A percentile compares a stretch with the other conserved stretches of the same genome.
These are phyloP conservation scores for Aureobasidium leucospermi DNA, from an alignment of 2,329 filamentous ascomycete species.

Conservation along the genomic window DNA sequence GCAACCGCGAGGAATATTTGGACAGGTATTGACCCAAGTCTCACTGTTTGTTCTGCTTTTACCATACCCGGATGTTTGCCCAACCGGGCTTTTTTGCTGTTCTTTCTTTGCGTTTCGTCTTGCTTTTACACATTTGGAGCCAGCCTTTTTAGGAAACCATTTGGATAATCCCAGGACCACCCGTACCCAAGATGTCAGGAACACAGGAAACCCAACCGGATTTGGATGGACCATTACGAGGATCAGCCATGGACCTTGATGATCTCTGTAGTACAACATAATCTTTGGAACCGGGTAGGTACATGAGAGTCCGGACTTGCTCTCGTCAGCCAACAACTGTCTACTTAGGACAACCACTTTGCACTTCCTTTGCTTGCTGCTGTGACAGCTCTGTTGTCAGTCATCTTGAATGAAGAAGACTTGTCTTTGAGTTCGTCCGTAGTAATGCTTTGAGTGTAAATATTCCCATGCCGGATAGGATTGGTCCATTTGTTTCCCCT, in stretches of 20 bases:
- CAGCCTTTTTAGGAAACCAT: constrained; percentile 10
- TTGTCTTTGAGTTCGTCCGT: background rate
- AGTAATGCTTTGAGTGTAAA: background rate
- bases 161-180: constrained; percentile 11
- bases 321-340: background rate
- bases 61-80: constrained; percentile 17
- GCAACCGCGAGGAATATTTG: constrained; percentile 30
- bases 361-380: background rate
- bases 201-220: background rate
- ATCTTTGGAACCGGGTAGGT: background rate
- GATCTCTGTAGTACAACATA: constrained; percentile 4
- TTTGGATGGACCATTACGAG: background rate
- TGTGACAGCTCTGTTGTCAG: background rate
- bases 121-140: constrained; percentile 14
- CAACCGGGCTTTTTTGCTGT: constrained; percentile 16
- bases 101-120: constrained; percentile 15
- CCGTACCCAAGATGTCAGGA: background rate
- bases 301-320: background rate
- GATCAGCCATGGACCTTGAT: background rate
- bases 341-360: background rate
- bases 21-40: constrained; percentile 28
- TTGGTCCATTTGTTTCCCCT: background rate
- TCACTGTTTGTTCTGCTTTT: constrained; percentile 18
- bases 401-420: constrained; percentile 12
- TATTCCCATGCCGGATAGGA: background rate